Base-by-base conservation (phyloP, 176 grass and related monocot species). In the Bolboschoenus planiculmis region DNA sequence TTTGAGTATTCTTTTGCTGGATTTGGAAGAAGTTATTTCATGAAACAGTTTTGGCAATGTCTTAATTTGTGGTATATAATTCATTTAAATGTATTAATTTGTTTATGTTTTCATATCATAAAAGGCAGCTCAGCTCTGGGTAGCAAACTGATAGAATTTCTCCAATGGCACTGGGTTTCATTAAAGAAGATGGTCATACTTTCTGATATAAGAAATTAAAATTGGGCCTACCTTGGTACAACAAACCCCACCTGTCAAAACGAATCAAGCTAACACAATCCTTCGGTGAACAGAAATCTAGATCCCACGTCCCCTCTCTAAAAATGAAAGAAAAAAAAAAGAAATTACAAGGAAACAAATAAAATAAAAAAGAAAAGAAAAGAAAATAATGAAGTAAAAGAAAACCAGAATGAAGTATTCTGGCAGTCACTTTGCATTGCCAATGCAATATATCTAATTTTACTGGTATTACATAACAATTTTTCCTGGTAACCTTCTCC, bases 331-430 rank as follows among this genome's bases (percentile, higher is more conserved):
- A 70, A 63, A 24, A 26, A 21, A 77, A 35, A 36, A 36, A 35
- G 1, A 66, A 74, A 74, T 74, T 48, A 53, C 46, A 77, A 51
- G 26, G 64, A 76, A 77, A 51, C 72, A 31, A 50, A 76, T 50
- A 76, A 50, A 76, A 50, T 11, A 75, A 75, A 51, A 29, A 11
- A 2, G 29, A 21, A 74, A 74, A 74, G 5, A 31, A 75, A 50
- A 10, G 15, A 76, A 76, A 51, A 77, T 8, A 51, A 78, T 44
- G 56, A 62, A 39, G 23, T 56, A 59, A 80, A 62, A 66, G 39
- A 30, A 30, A n/a, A 66, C 58, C 39, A 43, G 60, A 80, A 82
- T 82, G 56, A 63, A 82, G 16, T 65, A 42, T 82, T 82, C 80
- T 82, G 80, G 56, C n/a, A 65, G 43, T 82, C 57, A 62, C 37